Base-by-base conservation (phyloP, 139 green algal genomes). In the Closterium sp. region DNA sequence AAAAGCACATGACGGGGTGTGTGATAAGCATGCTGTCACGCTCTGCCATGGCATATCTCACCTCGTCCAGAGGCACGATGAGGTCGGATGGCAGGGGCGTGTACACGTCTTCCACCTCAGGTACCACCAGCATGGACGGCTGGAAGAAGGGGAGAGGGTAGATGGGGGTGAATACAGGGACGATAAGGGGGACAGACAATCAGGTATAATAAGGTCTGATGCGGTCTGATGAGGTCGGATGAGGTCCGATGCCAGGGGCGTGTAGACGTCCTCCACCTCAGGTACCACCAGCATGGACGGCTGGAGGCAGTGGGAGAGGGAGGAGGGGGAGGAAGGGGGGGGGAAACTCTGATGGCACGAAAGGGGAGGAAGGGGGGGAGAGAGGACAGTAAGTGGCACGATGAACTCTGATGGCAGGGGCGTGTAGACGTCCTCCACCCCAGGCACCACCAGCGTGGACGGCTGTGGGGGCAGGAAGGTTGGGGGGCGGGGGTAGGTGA, bases 391-490 rank as follows among this genome's bases (percentile, higher is more conserved):
- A 9, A 95, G 86, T 83, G 97, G 98, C 23, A 99, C 97, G 5
- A 98, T 93, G 87, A 98, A 94, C 88, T 97, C 96, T 34, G 97
- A 96, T 1, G 96, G 97, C 85, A 97, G 91, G 19, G 97, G 97
- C 88, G 97, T 91, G 89, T 98, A 99, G 0, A 96, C 95, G 76
- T 98, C 96, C 23, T 98, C 95, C 28, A 97, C 90, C 88, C 98
- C 97, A 10, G 96, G 88, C 0, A 99, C 96, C 30, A 98, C 96
- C 94, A 99, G 94, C 97, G 98, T 97, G 94, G 97, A 94, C 21
- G 93, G 92, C 88, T 93, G 88, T 12, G 6, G 25, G 16, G 84
- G 88, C 31, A 30, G 8, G 33, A 10, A 34, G 9, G 84, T 9
- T 10, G 19, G 84, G 6, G 10, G 7, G 84, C 4, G 33, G 33